Conservation (phyloP, 1,139 yeast species). For the Hanseniaspora sp. region DNA sequence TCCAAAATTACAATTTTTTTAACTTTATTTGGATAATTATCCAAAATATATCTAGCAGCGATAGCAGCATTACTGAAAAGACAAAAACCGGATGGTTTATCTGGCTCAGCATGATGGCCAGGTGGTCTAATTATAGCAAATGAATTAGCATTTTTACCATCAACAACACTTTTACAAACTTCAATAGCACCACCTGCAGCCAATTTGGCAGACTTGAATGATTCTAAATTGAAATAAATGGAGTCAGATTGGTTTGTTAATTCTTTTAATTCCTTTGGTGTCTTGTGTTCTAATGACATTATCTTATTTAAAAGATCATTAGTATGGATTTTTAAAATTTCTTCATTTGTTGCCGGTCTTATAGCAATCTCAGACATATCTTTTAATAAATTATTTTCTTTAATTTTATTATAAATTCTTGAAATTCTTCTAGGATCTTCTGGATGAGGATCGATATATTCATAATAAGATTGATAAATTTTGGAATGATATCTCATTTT, state of each 20-base stretch:
- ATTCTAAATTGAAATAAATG: slow-evolving; percentile 87
- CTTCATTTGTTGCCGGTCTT: slow-evolving; percentile 78
- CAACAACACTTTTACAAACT: slow-evolving; percentile 90
- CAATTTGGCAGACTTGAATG: slow-evolving; percentile 72
- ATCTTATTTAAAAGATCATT: slow-evolving; percentile 67
- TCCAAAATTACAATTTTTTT: slow-evolving; percentile 74
- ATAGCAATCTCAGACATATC: slow-evolving; percentile 88
- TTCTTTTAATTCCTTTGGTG: slow-evolving; percentile 62
- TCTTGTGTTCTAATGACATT: slow-evolving; percentile 66
- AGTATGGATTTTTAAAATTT: slow-evolving; percentile 77
- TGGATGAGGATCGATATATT: slow-evolving; percentile 96
- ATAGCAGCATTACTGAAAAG: slow-evolving; percentile 93
- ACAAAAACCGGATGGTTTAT: slow-evolving; percentile 93
- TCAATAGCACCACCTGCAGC: slow-evolving; percentile 97
- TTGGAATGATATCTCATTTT: slow-evolving; percentile 96
- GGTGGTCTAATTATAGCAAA: slow-evolving; percentile 96
- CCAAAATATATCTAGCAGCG: slow-evolving; percentile 78
- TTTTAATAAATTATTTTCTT: slow-evolving; percentile 80
- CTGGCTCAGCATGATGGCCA: slow-evolving; percentile 98
- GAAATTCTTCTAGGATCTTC: slow-evolving; percentile 96
- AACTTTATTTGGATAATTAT: slow-evolving; percentile 77
- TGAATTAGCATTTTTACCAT: slow-evolving; percentile 82
- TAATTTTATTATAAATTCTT: slow-evolving; percentile 81
- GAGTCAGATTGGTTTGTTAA: slow-evolving; percentile 92
- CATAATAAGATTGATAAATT: slow-evolving; percentile 80